Evolutionary conservation across 208 protist species (phyloP).

Genomic region (Acanthamoeba culbertsoni): DNA sequence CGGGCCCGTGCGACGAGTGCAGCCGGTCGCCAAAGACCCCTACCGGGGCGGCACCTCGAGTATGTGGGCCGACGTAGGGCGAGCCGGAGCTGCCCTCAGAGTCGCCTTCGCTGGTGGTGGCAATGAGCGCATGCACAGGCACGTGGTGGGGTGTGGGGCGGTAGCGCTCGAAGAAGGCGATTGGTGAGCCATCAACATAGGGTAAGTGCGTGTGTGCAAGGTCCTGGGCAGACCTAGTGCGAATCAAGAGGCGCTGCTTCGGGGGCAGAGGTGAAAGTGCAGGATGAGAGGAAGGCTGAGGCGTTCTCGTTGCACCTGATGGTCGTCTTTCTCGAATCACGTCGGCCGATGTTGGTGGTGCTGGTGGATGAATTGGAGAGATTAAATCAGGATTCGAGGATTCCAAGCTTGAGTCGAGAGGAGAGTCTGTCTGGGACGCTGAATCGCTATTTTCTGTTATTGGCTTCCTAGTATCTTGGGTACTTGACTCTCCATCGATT

Average conservation of each 20-base stretch:
- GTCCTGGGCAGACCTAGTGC: not conserved
- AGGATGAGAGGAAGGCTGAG: not conserved
- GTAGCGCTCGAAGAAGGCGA: conserved; percentile 9
- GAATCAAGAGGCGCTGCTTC: not conserved
- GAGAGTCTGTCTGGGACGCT: not conserved
- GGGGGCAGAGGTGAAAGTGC: not conserved
- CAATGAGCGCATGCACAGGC: too few species aligned
- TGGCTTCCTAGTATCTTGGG: too few species aligned
- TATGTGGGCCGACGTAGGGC: too few species aligned
- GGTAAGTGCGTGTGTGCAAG: not conserved
- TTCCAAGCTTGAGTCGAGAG: not conserved
- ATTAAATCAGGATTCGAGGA: not conserved
- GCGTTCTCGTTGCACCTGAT: not conserved
- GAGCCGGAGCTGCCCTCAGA: not conserved
- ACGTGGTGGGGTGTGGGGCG: not conserved
- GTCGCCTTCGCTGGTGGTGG: not conserved
- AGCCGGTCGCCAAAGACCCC: too few species aligned
- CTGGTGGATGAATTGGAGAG: not conserved
- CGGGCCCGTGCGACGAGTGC: too few species aligned
- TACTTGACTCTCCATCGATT: too few species aligned
- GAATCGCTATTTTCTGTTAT: not conserved
- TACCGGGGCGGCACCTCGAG: not conserved
- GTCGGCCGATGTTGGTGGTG: not conserved
- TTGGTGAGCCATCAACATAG: not conserved
- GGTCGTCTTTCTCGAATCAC: not conserved